Base-by-base conservation (phyloP, 2,329 filamentous ascomycete species). In the Penicillium oxalicum region DNA sequence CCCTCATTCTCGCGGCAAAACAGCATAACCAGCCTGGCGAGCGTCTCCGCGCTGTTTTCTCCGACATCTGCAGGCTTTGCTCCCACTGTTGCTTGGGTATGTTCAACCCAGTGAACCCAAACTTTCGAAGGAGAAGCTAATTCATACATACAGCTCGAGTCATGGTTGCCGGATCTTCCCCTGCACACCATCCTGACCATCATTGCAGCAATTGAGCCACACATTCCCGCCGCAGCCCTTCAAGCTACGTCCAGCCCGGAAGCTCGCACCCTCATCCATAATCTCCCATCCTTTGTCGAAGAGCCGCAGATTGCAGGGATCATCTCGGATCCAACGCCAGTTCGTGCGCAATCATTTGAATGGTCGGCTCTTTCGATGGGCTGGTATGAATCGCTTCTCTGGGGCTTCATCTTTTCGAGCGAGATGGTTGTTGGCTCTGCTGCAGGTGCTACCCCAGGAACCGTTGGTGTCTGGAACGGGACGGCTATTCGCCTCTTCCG, bases 341-440 rank as follows among this genome's bases (percentile, higher is more conserved):
- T 88, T 45, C 80, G 87, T 29, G 85, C 93, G 12, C 91, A 96
- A 64, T 85, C 88, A 11, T 97, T 97, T 62, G 89, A 95, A 70
- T 97, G 91, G 91, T 91, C 90, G 3, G 84, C 88, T 0, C 75
- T 95, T 32, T 87, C 88, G 0, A 77, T 97, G 44, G 91, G 91
- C 42, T 97, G 93, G 93, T 96, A 97, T 67, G 89, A 96, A 69
- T 91, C 88, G 4, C 76, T 97, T 9, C 77, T 98, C 8, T 98
- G 93, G 93, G 85, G 89, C 12, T 88, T 96, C 59, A 83, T 96
- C 45, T 97, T 96, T 66, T 84, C 87, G 27, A 85, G 84, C 60
- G 93, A 98, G 72, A 88, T 95, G 83, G 83, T 90, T 49, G 71
- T 73, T 9, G 70, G 69, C 4, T 66, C 70, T 5, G 66, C 68